Evolutionary conservation across 345 rosid genomes (phyloP).

Genomic region (Eucalyptus caleyi): DNA sequence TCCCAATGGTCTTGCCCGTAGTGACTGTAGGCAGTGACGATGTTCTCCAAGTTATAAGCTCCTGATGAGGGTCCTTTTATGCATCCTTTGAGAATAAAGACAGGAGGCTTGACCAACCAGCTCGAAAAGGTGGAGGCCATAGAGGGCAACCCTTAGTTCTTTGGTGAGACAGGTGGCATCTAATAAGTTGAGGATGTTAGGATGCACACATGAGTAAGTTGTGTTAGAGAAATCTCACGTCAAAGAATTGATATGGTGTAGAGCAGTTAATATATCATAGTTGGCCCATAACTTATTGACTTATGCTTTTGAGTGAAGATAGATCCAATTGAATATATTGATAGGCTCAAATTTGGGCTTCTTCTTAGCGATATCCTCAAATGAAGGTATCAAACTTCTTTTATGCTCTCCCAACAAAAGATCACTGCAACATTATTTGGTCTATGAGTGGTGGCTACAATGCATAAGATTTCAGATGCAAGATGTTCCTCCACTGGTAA

Average conservation of each 20-base stretch:
- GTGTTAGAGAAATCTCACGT: no score
- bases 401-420: accelerated
- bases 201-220: no score
- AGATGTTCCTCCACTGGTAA: constrained; percentile 6
- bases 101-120: not conserved
- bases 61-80: not conserved
- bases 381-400: accelerated
- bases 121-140: constrained; percentile 5
- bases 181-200: not conserved
- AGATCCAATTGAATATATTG: no score
- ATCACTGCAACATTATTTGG: constrained; percentile 4
- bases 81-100: constrained; percentile 3
- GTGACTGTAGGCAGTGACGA: not conserved
- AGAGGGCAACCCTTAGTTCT: not conserved
- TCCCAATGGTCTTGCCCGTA: constrained; percentile 1
- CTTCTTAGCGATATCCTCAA: no score
- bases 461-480: not conserved
- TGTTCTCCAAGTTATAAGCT: not conserved
- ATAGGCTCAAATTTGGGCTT: accelerated
- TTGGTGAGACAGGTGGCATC: not conserved
- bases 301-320: no score
- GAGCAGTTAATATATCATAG: no score
- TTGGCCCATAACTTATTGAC: no score
- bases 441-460: constrained; percentile 22
- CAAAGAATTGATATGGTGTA: no score